Evolutionary conservation across 2,329 filamentous ascomycete species (phyloP), one percentile per base, ranked within the genome.

Genomic region (Paraconiothyrium brasiliense): DNA sequence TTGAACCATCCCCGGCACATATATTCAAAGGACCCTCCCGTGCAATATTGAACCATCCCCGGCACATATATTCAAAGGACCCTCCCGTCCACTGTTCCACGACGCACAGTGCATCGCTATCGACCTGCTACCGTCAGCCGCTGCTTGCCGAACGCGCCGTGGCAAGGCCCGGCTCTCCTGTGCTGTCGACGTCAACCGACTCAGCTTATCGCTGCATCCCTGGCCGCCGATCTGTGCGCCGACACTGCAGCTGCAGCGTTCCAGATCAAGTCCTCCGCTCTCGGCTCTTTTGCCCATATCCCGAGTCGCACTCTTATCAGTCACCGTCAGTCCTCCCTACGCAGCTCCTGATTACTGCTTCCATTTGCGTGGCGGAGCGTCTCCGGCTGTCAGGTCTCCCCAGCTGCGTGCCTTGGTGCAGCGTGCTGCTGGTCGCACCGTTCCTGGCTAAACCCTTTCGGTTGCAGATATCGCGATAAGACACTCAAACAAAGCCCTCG

Each of bases 401-500:
- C 32, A 16, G 9, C 37, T 55, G 57, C 52, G 24, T 43, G 48
- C 44, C 59, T 39, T 43, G 49, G 56, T 48, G 51, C 60, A 48
- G 39, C 52, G 58, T 58, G 55, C 57, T 51, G 57, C 57, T 59
- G 50, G 54, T 39, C 44, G 58, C 63, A 67, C 68, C 65, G 68
- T 76, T 69, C 73, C 71, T 74, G 69, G 76, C 75, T 78, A 76
- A 78, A 62, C 60, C 54, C n/a, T 59, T 60, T 72, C 67, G 69
- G 65, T 63, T 70, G 69, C 76, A 70, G 74, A 66, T 60, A 69
- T 61, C 58, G 66, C 66, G 75, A 78, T 77, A 78, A 77, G 74
- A 77, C 71, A 61, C 66, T 68, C 66, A 65, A 72, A 77, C 73
- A 76, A 77, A 77, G 75, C 74, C 67, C 69, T 63, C 67, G 63